phyloP scores from a whole-genome alignment of 257 asterid species.

The Ballota nigra region DNA sequence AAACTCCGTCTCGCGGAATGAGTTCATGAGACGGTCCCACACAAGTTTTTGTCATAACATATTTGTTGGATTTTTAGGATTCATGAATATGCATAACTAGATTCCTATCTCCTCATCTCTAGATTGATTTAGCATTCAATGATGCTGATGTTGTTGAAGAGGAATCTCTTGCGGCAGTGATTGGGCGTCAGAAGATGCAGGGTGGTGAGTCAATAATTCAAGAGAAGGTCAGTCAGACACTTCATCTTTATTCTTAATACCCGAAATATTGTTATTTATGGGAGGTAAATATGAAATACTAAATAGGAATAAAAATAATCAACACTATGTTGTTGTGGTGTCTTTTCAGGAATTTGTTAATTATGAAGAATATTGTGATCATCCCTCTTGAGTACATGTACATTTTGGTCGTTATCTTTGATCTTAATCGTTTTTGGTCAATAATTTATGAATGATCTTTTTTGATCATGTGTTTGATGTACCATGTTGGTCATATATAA shows the following conservation, averaged over 20 bases:
- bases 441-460: background rate
- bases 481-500: constrained; percentile 13
- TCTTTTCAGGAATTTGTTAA: background rate
- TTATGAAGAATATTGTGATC: background rate
- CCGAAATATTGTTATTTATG: background rate
- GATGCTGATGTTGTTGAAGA: constrained; percentile 77
- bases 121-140: constrained; percentile 64
- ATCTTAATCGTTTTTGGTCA: background rate
- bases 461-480: too few species aligned
- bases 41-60: too few species aligned
- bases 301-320: background rate
- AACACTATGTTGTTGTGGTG: background rate
- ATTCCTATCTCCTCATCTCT: constrained; percentile 18
- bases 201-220: constrained; percentile 69
- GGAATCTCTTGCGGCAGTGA: constrained; percentile 57
- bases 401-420: background rate
- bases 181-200: constrained; percentile 61
- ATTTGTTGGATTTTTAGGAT: background rate
- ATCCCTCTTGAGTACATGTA: background rate
- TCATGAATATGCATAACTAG: background rate
- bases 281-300: background rate
- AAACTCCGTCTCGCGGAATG: too few species aligned
- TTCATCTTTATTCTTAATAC: constrained; percentile 6
- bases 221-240: constrained; percentile 53
- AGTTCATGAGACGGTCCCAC: too few species aligned